Evolutionary conservation across 495 filamentous ascomycete genomes (phyloP).

Genomic region (Neurospora sp.): DNA sequence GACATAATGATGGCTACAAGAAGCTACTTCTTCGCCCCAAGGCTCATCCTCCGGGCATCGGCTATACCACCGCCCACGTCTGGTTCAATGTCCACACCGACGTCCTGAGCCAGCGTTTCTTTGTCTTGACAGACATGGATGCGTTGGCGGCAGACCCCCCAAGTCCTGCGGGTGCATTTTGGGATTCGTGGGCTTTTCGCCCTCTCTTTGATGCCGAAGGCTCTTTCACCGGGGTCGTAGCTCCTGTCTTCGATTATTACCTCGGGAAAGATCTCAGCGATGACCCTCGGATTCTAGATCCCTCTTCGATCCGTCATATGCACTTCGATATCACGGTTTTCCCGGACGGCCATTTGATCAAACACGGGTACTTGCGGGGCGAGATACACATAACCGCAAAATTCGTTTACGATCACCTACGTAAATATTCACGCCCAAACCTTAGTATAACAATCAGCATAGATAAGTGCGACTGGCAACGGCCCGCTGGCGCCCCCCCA

Average conservation of each 20-base stretch:
- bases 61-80: neutral
- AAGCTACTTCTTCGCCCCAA: neutral
- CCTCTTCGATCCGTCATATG: neutral
- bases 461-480: too few species aligned
- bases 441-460: too few species aligned
- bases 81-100: neutral
- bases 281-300: neutral
- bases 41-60: neutral
- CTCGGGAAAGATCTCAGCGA: rapidly evolving
- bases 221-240: neutral
- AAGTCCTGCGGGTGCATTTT: neutral
- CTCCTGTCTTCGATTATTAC: neutral
- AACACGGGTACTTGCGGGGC: neutral
- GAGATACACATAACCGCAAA: neutral
- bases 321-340: neutral
- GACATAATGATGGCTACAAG: neutral
- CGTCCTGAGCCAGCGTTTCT: neutral
- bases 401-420: neutral
- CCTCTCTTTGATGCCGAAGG: neutral
- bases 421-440: neutral
- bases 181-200: neutral
- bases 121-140: neutral
- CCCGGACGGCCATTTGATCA: neutral
- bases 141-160: neutral
- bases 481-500: too few species aligned